Base-by-base conservation (phyloP, 176 grass and related monocot species). In the Triticum turgidum region DNA sequence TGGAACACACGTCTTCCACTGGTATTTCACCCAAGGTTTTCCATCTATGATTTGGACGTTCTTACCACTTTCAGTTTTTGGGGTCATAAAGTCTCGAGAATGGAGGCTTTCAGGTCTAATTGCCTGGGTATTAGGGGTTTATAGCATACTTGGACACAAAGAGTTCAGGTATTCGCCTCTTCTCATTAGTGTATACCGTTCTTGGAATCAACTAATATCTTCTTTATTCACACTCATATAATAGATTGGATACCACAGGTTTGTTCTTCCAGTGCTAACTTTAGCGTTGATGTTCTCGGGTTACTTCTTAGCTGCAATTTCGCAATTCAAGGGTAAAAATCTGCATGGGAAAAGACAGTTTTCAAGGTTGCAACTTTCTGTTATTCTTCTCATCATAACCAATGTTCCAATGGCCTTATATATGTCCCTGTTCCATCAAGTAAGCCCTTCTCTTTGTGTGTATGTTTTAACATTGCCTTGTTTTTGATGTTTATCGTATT, bases 1-100 rank as follows among this genome's bases (percentile, higher is more conserved):
- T 69, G 96, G 96, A 75, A 98, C 90, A 85, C 96, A 98, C 39
- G 52, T 80, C 11, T 98, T 91, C 78, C 96, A 95, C 34, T 98
- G 96, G 96, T 95, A 98, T 61, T 91, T 95, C 33, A 98, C 93
- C 30, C 96, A 98, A 59, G 96, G 96, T 67, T 98, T 95, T 91
- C 91, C 96, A 76, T 87, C 91, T 32, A 98, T 95, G 93, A 72
- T 98, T 88, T 94, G 89, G 88, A 95, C 91, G 58, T 91, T 98
- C 75, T 88, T 95, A 79, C 96, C 96, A 5, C 91, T 95, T 85
- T 70, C 91, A 68, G 24, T 94, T 11, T 82, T 32, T 39, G 91
- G 91, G 30, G 93, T 98, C 13, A 54, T 94, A 59, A 89, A 88
- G 66, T 95, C 93, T 86, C 86, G 47, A 63, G 90, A 95, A 79